Evolutionary conservation across 2,329 filamentous ascomycete species (phyloP).

Genomic region (Sporothrix dimorphospora): DNA sequence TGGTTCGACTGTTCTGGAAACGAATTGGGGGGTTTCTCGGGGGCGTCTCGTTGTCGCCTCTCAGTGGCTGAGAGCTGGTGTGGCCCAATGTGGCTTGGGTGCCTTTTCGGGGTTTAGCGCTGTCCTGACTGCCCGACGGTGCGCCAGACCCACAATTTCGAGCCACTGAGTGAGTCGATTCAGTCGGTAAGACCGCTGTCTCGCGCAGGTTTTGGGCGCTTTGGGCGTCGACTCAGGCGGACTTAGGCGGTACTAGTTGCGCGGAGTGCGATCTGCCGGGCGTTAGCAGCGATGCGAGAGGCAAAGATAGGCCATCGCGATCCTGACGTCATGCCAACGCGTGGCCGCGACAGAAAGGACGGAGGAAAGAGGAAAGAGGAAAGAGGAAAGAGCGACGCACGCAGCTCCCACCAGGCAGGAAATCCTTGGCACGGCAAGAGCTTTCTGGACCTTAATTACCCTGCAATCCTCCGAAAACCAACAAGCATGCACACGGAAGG

Average conservation of each 20-base stretch:
- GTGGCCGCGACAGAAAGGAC: conserved; percentile 5
- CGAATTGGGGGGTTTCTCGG: too few species aligned
- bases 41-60: not conserved
- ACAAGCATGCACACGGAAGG: not conserved
- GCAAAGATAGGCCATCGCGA: not conserved
- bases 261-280: conserved; percentile 2
- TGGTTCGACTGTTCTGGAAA: too few species aligned
- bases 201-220: not conserved
- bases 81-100: conserved; percentile 18
- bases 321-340: conserved; percentile 27
- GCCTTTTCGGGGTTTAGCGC: not conserved
- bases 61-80: conserved; percentile 15
- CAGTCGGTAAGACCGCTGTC: not conserved
- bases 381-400: not conserved
- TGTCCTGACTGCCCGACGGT: not conserved
- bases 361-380: conserved; percentile 9
- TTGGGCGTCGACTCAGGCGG: not conserved
- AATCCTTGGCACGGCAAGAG: conserved; percentile 12
- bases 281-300: not conserved
- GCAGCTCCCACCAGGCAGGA: not conserved
- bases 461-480: conserved; percentile 2
- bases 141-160: conserved; percentile 1
- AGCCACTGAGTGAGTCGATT: conserved; percentile 1
- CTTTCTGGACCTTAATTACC: not conserved
- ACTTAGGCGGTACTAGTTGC: not conserved